Evolutionary conservation across 2,329 filamentous ascomycete species (phyloP), one percentile per base, ranked within the genome.

Genomic region (Paecilomyces sp.): DNA sequence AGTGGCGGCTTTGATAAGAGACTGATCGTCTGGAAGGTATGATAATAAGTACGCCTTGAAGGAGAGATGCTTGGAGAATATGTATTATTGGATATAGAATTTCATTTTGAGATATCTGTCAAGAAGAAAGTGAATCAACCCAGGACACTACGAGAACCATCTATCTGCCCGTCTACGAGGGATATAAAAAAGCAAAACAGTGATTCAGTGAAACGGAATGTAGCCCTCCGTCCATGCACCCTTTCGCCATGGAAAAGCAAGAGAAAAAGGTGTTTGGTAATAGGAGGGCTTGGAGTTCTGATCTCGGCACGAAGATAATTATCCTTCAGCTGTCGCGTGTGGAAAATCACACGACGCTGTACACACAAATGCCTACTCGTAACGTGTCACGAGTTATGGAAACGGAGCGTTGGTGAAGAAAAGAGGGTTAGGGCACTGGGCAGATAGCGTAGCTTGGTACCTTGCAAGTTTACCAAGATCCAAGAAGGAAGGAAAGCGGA

Each of bases 301-400:
- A 79, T 88, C 79, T 88, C 78, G 85, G 85, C 85, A 87, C 83
- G 84, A 72, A 78, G 79, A 77, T 77, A 74, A 79, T 75, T 74
- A 81, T 86, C 85, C 85, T 88, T 87, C 85, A 87, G 84, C 83
- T 81, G 77, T 78, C 80, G 80, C 79, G 80, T 83, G 86, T 84
- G 74, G 79, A 71, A 63, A 79, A 74, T 57, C 76, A 78, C 79
- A 72, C 80, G 82, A 79, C 79, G 85, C 85, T 87, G 85, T 88
- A 88, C 85, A 88, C 85, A 88, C 85, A 83, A 82, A 87, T 87
- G 85, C 85, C 83, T 76, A 72, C 33, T 58, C 34, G 41, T 55
- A 50, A 24, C 62, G 52, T 58, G 54, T 30, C 52, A 28, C 18
- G 55, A 62, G 58, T 55, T 54, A 55, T 60, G 55, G 51, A 62